Percentiles rank a stretch among this genome's conserved stretches.
Conservation (phyloP, 1,139 yeast genomes). For the Meyerozyma guilliermondii region DNA sequence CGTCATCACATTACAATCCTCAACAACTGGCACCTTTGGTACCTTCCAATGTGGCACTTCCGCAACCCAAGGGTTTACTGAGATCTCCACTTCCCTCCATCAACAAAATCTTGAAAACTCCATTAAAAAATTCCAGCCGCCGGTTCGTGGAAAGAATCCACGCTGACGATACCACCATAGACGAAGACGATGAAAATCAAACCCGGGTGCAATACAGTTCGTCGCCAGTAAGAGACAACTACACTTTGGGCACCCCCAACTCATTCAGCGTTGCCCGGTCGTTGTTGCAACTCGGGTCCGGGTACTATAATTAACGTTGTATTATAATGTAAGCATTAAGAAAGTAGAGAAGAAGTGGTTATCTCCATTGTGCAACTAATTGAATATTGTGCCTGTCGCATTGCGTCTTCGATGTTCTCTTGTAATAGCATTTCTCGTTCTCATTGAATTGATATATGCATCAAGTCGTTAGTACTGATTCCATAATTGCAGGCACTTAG, state of each 20-base stretch:
- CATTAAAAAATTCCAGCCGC: constrained; percentile 27
- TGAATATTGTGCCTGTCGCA: too few species aligned
- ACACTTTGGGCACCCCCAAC: constrained; percentile 41
- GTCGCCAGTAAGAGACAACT: constrained; percentile 31
- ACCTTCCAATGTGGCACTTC: not conserved
- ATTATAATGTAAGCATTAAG: not conserved
- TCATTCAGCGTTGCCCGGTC: constrained; percentile 46
- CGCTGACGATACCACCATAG: constrained; percentile 33
- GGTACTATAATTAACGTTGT: constrained; percentile 7
- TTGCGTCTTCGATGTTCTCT: too few species aligned
- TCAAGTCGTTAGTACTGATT: too few species aligned
- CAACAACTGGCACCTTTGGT: not conserved
- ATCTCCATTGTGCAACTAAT: too few species aligned
- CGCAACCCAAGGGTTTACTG: not conserved
- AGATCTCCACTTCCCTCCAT: constrained; percentile 26
- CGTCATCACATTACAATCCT: not conserved
- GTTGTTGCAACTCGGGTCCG: constrained; percentile 39
- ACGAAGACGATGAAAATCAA: constrained; percentile 27
- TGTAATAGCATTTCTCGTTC: too few species aligned
- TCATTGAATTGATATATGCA: too few species aligned
- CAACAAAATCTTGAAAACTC: constrained; percentile 42
- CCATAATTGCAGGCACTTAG: too few species aligned
- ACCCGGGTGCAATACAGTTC: constrained; percentile 7
- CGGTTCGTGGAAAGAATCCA: constrained; percentile 8
- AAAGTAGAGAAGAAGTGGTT: too few species aligned